phyloP scores from a whole-genome alignment of 176 grass and related monocot species.

The Puya raimondii region DNA sequence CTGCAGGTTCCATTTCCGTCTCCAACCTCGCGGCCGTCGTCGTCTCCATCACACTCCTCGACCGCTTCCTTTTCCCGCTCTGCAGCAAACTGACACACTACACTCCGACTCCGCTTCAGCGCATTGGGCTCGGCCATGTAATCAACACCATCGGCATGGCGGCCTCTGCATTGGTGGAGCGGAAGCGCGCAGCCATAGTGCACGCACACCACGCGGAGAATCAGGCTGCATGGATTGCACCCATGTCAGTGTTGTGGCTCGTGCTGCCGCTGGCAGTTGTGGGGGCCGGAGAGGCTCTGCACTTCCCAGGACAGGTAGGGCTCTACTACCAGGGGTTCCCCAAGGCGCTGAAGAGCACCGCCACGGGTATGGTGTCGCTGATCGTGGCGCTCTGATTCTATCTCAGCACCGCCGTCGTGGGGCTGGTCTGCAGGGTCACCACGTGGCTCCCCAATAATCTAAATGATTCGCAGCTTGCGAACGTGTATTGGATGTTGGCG shows the following conservation, averaged over 20 bases:
- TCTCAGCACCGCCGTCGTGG: constrained; percentile 59
- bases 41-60: too few relatives aligned
- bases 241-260: constrained; percentile 59
- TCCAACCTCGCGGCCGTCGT: too few relatives aligned
- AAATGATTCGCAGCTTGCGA: constrained; percentile 48
- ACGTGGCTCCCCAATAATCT: constrained; percentile 73
- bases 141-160: constrained; percentile 40
- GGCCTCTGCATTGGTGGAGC: constrained; percentile 47
- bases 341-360: constrained; percentile 47
- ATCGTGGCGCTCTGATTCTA: constrained; percentile 58
- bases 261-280: constrained; percentile 43
- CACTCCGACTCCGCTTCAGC: constrained; percentile 22
- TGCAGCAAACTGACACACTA: too few relatives aligned
- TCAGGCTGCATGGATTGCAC: constrained; percentile 35
- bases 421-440: constrained; percentile 27
- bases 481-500: constrained; percentile 63
- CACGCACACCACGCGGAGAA: constrained; percentile 4
- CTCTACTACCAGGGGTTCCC: constrained; percentile 81
- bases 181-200: constrained; percentile 25
- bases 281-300: constrained; percentile 43
- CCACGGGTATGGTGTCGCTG: constrained; percentile 48
- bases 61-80: too few relatives aligned
- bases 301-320: constrained; percentile 55
- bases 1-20: constrained; percentile 33
- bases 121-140: constrained; percentile 42